These are phyloP conservation scores for Penicillium lividum DNA, from an alignment of 495 filamentous ascomycete genomes.

Conservation along the genomic window DNA sequence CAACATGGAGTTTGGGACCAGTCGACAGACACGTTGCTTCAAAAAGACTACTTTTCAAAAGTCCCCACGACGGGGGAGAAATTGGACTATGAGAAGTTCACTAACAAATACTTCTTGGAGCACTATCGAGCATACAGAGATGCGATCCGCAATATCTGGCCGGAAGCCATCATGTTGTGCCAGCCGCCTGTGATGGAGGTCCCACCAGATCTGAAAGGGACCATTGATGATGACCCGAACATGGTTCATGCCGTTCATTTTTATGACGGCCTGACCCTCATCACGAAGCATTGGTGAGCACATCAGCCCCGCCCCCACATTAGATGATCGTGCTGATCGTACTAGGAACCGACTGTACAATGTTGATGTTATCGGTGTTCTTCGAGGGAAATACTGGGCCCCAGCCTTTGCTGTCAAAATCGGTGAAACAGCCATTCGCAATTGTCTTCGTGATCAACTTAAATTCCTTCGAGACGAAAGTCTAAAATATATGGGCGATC, in stretches of 20 bases:
- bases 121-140: conserved; percentile 77
- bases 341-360: conserved; percentile 88
- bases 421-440: conserved; percentile 92
- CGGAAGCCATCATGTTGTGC: conserved; percentile 81
- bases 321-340: conserved; percentile 1
- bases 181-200: conserved; percentile 92
- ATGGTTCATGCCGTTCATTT: conserved; percentile 94
- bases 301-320: too few relatives aligned
- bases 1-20: conserved; percentile 97
- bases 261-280: conserved; percentile 93
- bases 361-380: conserved; percentile 88
- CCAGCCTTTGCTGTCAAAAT: conserved; percentile 90
- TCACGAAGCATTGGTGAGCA: conserved; percentile 91
- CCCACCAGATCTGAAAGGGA: conserved; percentile 84
- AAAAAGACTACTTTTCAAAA: conserved; percentile 86
- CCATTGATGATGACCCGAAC: conserved; percentile 81
- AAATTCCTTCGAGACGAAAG: conserved; percentile 85
- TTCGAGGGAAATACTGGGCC: conserved; percentile 82
- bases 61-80: conserved; percentile 67
- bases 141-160: conserved; percentile 72
- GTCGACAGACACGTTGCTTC: conserved; percentile 69
- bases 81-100: conserved; percentile 81
- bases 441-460: conserved; percentile 92
- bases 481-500: conserved; percentile 83
- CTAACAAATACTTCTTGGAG: conserved; percentile 84